Evolutionary conservation across 2,329 filamentous ascomycete species (phyloP).

Genomic region (Neonectria neomacrospora): DNA sequence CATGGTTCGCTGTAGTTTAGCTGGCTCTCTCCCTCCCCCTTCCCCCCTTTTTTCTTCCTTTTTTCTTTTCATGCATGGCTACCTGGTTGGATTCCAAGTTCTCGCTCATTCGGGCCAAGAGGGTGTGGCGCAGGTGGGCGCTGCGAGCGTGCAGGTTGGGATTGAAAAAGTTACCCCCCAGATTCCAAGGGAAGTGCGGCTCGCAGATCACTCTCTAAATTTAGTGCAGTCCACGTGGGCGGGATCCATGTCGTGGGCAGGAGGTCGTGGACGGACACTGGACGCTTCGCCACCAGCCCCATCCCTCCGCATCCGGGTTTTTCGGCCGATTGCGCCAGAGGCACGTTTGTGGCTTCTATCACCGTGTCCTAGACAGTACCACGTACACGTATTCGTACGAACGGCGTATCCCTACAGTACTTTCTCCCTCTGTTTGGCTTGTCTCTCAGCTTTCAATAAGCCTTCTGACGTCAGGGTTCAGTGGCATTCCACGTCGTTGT

Average conservation of each 20-base stretch:
- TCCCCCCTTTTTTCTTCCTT: not conserved
- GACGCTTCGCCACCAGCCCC: slow-evolving; percentile 12
- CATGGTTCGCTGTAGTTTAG: not conserved
- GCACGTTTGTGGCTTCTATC: not conserved
- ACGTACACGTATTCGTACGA: not conserved
- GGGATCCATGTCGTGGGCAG: slow-evolving; percentile 2
- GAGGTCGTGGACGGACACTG: slow-evolving; percentile 7
- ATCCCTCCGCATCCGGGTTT: slow-evolving; percentile 3
- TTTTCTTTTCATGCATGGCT: not conserved
- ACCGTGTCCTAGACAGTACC: not conserved
- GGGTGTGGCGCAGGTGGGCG: not conserved
- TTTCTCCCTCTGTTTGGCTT: not conserved
- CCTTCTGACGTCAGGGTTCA: not conserved
- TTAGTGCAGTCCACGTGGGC: slow-evolving; percentile 26
- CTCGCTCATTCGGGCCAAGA: not conserved
- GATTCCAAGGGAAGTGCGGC: slow-evolving; percentile 11
- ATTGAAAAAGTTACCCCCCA: slow-evolving; percentile 1
- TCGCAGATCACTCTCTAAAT: slow-evolving; percentile 28
- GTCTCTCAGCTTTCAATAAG: slow-evolving; percentile 10
- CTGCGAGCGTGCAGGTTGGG: not conserved
- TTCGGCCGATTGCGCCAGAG: slow-evolving; percentile 26
- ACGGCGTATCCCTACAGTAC: not conserved
- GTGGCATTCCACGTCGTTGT: not conserved
- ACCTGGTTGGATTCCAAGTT: not conserved
- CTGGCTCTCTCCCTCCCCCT: not conserved